phyloP scores from a whole-genome alignment of 2,329 filamentous ascomycete genomes.

The Penicillium sp. region DNA sequence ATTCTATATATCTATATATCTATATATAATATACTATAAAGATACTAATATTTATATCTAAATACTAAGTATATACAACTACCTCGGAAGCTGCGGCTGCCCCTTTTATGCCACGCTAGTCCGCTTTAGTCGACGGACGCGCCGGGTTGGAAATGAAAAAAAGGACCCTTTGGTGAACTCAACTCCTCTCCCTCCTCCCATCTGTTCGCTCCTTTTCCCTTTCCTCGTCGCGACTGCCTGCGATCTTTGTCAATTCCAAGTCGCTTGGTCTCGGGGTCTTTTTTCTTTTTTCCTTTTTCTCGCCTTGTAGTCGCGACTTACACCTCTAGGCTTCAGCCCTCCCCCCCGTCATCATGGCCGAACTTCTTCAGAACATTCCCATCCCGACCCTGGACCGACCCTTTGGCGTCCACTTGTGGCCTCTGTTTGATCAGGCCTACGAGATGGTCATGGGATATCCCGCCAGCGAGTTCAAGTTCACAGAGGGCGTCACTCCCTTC shows the following conservation, averaged over 20 bases:
- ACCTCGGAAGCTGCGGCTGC: slow-evolving; percentile 24
- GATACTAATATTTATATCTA: no score
- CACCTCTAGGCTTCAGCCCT: slow-evolving; percentile 7
- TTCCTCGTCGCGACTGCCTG: slow-evolving; percentile 41
- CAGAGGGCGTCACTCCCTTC: slow-evolving; percentile 80
- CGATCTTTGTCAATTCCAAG: slow-evolving; percentile 1
- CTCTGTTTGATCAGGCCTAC: slow-evolving; percentile 88
- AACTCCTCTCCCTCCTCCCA: slow-evolving; percentile 53
- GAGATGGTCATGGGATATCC: slow-evolving; percentile 77
- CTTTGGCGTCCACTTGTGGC: slow-evolving; percentile 91
- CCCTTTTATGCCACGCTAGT: slow-evolving; percentile 35
- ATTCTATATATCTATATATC: neutral
- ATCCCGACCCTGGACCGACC: slow-evolving; percentile 85
- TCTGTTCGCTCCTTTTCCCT: slow-evolving; percentile 64
- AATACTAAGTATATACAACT: neutral
- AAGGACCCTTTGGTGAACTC: slow-evolving; percentile 12
- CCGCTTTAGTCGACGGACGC: slow-evolving; percentile 32
- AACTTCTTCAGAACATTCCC: slow-evolving; percentile 58
- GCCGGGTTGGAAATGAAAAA: slow-evolving; percentile 30
- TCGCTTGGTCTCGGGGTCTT: slow-evolving; percentile 8
- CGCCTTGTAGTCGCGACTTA: neutral
- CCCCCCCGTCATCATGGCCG: slow-evolving; percentile 47
- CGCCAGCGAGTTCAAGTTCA: slow-evolving; percentile 83
- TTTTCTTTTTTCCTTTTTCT: slow-evolving; percentile 21
- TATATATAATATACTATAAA: neutral